These are phyloP conservation scores for Botrytis fabae DNA, from an alignment of 2,329 filamentous ascomycete species.

Conservation along the genomic window DNA sequence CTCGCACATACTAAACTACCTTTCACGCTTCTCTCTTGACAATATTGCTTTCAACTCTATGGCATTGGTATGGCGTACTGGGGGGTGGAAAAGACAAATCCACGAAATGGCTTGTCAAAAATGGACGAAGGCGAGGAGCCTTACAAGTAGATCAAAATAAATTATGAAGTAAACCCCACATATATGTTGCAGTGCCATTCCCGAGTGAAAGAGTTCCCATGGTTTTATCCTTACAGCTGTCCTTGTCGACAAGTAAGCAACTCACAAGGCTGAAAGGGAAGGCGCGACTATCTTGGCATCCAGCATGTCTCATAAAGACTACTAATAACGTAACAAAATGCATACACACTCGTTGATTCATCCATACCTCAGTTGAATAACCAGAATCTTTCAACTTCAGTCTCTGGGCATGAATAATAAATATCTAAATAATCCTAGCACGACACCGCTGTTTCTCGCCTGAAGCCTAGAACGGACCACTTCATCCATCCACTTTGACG, in stretches of 20 bases:
- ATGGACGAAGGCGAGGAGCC: conserved; percentile 20
- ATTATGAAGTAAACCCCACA: conserved; percentile 18
- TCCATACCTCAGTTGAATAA: neutral
- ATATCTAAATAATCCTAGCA: conserved; percentile 15
- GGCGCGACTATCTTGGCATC: conserved; percentile 12
- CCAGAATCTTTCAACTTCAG: neutral
- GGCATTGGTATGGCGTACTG: conserved; percentile 33
- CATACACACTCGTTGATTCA: neutral
- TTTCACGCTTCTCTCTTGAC: conserved; percentile 30
- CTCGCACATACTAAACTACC: conserved; percentile 76
- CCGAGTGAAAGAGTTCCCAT: neutral
- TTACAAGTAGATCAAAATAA: conserved; percentile 21
- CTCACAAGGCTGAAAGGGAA: conserved; percentile 15
- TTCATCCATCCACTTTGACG: conserved; percentile 22
- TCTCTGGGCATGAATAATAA: conserved; percentile 7
- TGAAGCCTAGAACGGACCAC: conserved; percentile 21
- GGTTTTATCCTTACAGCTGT: neutral
- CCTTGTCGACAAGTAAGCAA: neutral
- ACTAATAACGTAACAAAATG: conserved; percentile 5
- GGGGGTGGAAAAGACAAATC: conserved; percentile 20
- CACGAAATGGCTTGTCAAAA: conserved; percentile 20
- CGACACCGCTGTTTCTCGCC: conserved; percentile 23
- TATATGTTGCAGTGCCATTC: neutral
- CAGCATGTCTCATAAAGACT: conserved; percentile 2
- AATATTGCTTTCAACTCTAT: conserved; percentile 37